These are phyloP conservation scores for Pyrus pyrifolia DNA, from an alignment of 306 rosid species.

Conservation along the genomic window DNA sequence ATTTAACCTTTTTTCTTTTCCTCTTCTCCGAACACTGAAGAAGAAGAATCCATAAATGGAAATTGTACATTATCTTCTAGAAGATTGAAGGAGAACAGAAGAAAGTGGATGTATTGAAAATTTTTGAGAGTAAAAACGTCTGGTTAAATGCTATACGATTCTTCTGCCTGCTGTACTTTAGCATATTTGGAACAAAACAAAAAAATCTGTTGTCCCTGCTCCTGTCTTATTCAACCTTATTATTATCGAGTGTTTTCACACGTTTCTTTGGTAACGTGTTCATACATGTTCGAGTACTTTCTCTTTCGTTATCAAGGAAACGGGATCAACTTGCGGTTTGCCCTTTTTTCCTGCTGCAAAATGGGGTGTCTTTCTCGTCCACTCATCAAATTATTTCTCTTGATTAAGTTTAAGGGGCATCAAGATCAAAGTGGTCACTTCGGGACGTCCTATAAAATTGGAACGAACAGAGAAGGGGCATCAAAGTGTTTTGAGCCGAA, in stretches of 20 bases:
- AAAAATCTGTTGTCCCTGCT: background rate
- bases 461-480: no score
- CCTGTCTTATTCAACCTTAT: background rate
- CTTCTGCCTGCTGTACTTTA: conserved; percentile 4
- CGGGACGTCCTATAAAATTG: no score
- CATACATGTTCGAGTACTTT: background rate
- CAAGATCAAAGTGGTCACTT: no score
- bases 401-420: background rate
- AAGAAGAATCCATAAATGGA: conserved; percentile 1
- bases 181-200: background rate
- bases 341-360: background rate
- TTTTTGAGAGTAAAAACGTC: conserved; percentile 25
- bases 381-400: background rate
- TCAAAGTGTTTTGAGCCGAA: no score
- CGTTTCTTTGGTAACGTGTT: background rate
- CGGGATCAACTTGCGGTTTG: background rate
- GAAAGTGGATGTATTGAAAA: conserved; percentile 12
- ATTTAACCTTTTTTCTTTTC: conserved; percentile 17
- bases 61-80: conserved; percentile 37
- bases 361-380: background rate
- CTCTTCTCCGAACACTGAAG: conserved; percentile 1
- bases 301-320: background rate
- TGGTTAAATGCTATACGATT: conserved; percentile 2
- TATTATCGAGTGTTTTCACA: background rate
- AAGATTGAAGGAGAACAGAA: conserved; percentile 11